These are phyloP conservation scores for Bryoerythrophyllum caledonicum DNA, from an alignment of 225 moss, liverwort and hornwort genomes.

Conservation along the genomic window DNA sequence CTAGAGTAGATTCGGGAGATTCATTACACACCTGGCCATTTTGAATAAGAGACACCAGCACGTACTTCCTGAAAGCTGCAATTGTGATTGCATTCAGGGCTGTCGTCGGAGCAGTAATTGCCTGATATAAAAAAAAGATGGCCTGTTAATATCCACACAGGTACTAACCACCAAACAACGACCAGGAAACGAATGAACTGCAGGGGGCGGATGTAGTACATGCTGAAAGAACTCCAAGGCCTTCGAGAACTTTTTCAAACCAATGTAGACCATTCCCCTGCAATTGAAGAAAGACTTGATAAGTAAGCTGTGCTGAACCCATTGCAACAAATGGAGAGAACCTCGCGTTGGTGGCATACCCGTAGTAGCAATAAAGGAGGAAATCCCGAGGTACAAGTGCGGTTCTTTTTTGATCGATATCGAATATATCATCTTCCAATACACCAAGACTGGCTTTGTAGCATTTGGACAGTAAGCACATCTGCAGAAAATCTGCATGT, in stretches of 20 bases:
- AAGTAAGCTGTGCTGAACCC: slow-evolving; percentile 10
- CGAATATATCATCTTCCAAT: slow-evolving; percentile 96
- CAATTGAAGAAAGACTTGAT: slow-evolving; percentile 20
- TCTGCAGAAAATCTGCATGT: slow-evolving; percentile 91
- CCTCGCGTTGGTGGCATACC: slow-evolving; percentile 45
- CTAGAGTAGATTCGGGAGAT: slow-evolving; percentile 10
- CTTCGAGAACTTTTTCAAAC: slow-evolving; percentile 89
- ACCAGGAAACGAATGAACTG: slow-evolving; percentile 13
- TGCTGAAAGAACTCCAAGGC: slow-evolving; percentile 98
- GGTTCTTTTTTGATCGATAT: slow-evolving; percentile 95
- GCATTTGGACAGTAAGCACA: slow-evolving; percentile 87
- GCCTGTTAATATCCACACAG: slow-evolving; percentile 6
- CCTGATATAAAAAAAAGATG: slow-evolving; percentile 45
- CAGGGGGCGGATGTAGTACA: slow-evolving; percentile 42
- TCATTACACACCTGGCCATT: slow-evolving; percentile 78
- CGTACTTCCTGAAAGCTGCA: slow-evolving; percentile 96
- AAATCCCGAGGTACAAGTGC: slow-evolving; percentile 92
- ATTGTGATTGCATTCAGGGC: slow-evolving; percentile 97
- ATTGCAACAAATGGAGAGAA: not conserved
- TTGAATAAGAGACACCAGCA: slow-evolving; percentile 91
- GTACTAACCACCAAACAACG: not conserved
- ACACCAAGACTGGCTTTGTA: slow-evolving; percentile 83
- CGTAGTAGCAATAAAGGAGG: slow-evolving; percentile 96
- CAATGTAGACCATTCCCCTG: slow-evolving; percentile 97
- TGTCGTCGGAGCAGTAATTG: slow-evolving; percentile 91